Base-by-base conservation (phyloP, 176 grass and related monocot genomes). In the Avena insularis region DNA sequence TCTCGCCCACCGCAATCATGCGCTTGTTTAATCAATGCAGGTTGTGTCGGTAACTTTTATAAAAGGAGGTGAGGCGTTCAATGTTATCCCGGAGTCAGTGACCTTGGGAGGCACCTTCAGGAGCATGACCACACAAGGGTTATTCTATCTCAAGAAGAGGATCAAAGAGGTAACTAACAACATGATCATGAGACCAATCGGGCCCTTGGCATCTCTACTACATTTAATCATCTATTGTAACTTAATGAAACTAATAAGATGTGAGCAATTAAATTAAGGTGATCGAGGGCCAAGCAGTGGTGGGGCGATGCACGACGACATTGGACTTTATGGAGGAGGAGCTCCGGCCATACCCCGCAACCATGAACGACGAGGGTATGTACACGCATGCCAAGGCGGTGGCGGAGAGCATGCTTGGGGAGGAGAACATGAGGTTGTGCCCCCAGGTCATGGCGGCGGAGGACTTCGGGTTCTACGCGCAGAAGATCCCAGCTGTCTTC, bases 311-410 rank as follows among this genome's bases (percentile, higher is more conserved):
- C 47, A 25, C 47, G 23, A 7, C 47, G 7, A 53, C 7, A 7
- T 23, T 76, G 13, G 47, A 76, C 73, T 76, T 76, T 13, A 76
- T 76, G 48, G 73, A 53, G 23, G 73, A 54, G 47, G 73, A 76
- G 73, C 73, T 53, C 23, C 73, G 48, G 23, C 73, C 48, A 14
- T 76, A 76, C 47, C 73, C 48, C 0, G 73, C 73, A 6, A 76
- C 48, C 1, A 48, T 76, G 47, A 76, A 76, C 48, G 48, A 76
- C 0, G 73, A 76, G 0, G 48, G 23, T 14, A 13, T 54, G 21
- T 76, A 76, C 23, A 15, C 23, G 3, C 73, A 76, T 49, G 73
- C 73, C 47, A 76, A 50, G 23, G 3, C 14, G 1, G 47, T 76
- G 47, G 73, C 48, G 13, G 73, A 76, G 73, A 15, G 47, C 48